Conservation (phyloP, 495 filamentous ascomycete genomes). For the Podospora pseudocomata region DNA sequence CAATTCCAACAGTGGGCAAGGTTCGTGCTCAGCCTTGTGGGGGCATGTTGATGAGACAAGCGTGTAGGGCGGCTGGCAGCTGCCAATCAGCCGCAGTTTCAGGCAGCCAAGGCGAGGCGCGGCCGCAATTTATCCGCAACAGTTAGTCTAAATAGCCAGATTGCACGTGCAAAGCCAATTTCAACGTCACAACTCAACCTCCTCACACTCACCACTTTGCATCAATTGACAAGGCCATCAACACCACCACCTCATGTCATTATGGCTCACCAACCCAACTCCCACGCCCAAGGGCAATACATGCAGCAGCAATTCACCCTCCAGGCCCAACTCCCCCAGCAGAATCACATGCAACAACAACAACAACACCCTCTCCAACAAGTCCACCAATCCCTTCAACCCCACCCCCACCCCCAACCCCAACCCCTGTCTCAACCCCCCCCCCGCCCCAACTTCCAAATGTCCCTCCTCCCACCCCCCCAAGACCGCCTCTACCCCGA, state of each 20-base stretch:
- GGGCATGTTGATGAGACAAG: neutral
- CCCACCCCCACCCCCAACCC: constrained; percentile 2
- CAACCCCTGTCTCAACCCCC: constrained; percentile 14
- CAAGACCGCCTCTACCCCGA: constrained; percentile 34
- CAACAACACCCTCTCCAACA: constrained; percentile 15
- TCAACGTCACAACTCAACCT: neutral
- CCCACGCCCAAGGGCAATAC: constrained; percentile 9
- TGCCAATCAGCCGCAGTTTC: too few relatives aligned
- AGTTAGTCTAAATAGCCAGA: neutral
- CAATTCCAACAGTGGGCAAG: neutral
- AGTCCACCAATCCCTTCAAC: constrained; percentile 10
- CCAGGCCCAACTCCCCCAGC: constrained; percentile 9
- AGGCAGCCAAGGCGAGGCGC: too few relatives aligned
- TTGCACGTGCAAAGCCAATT: neutral
- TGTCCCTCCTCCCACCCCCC: constrained; percentile 33
- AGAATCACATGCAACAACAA: constrained; percentile 16
- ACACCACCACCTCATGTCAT: neutral
- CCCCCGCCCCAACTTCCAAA: constrained; percentile 31
- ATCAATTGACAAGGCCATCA: neutral
- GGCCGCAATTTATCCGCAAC: neutral
- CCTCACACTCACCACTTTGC: neutral
- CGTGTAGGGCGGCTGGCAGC: neutral
- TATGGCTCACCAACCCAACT: neutral
- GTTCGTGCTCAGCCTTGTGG: neutral
- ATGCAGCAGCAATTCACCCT: constrained; percentile 6